Base-by-base conservation (phyloP, 169 alveolate genomes). In the Cryptosporidium muris region DNA sequence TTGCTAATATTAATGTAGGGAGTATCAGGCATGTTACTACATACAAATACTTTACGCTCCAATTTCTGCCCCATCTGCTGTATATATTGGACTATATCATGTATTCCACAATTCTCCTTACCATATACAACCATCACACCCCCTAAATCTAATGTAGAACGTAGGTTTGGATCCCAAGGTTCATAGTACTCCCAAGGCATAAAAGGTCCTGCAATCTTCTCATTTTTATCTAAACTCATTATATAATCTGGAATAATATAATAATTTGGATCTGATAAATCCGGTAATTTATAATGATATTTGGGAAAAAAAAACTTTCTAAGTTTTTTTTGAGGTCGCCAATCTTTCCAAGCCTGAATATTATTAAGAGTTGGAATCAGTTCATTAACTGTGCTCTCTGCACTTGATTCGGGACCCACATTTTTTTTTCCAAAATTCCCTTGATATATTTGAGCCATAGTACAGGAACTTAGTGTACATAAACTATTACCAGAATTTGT, bases 1-100 rank as follows among this genome's bases (percentile, higher is more conserved):
- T 89, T 91, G 43, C 92, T 93, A 53, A 91, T 89, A 63, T 89
- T 89, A 48, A 91, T 80, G 25, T 85, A 88, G n/a, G 89, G 88
- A 3, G 91, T 81, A 48, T 91, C 93, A 4, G 94, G 94, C 91
- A 88, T 91, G 81, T 91, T 91, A 74, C 94, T 91, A 81, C 89
- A 81, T 53, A 82, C 74, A 40, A 91, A 91, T 66, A 85, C 88
- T 48, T 65, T 89, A 6, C 91, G 81, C 12, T 88, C 88, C 43
- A 89, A 68, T 51, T 67, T 82, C 48, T 89, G 74, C 58, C 91
- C 92, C 2, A 89, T 74, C 16, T 89, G 66, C 4, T 45, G 56
- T 43, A 89, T 81, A 34, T 64, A 54, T 51, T 81, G 64, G 45
- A 81, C 82, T n/a, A 91, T 82, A 51, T 89, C 94, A 38, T 66